Evolutionary conservation across 2,329 filamentous ascomycete species (phyloP), one percentile per base, ranked within the genome.

Genomic region (Teratosphaeria pseudoeucalypti): DNA sequence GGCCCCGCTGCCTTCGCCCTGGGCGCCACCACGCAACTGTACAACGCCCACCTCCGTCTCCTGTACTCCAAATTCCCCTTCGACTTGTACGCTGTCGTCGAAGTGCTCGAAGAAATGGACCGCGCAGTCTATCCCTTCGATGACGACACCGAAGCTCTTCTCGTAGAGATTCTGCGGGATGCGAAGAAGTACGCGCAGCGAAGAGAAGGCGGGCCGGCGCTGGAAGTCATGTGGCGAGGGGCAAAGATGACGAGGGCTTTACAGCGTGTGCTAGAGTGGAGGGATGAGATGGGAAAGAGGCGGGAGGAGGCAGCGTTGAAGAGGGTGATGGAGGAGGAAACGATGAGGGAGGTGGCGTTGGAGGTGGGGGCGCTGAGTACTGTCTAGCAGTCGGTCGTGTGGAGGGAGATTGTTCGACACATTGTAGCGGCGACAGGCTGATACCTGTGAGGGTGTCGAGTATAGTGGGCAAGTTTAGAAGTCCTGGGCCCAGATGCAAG

Each of bases 1-100:
- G 88, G 88, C 1, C 79, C 87, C 1, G 81, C 83, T 1, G 87
- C 86, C 0, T 89, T 87, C 67, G 84, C 89, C 6, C 79, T 92
- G 0, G 88, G 87, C 55, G 85, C 83, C 6, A 85, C 85, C 19
- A 87, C 87, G 0, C 76, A 81, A 0, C 82, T 92, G 52, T 92
- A 89, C 76, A 85, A 87, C 68, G 78, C 83, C 55, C 78, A 90
- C 37, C 77, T 89, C 27, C 72, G 77, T 14, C 79, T 86, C 26
- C 77, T 84, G 58, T 89, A 86, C 83, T 72, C 75, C 37, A 81
- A 82, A 11, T 82, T 83, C 26, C 58, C 61, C 10, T 79, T 82
- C 26, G 83, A 89, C 66, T 76, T 83, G 2, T 63, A 68, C 3
- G 77, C 77, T 1, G 81, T 87, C 27, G 72, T 84, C 56, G 74